Evolutionary conservation across 768 basidiomycete species (phyloP), one percentile per base, ranked within the genome.

Genomic region (Panellus pusillus): DNA sequence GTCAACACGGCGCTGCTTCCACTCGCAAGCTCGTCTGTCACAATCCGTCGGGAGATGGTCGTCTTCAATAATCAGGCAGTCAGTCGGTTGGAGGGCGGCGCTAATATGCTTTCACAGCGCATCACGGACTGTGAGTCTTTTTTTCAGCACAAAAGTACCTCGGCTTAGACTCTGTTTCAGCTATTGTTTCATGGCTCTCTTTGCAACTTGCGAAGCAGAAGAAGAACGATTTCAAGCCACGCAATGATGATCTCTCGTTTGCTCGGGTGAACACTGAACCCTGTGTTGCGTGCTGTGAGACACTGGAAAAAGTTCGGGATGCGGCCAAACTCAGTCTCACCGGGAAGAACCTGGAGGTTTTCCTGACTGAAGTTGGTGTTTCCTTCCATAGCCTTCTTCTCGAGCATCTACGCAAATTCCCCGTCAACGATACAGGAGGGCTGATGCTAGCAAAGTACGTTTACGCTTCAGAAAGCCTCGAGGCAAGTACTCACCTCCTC

Each of bases 361-460:
- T 98, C 74, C 76, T 98, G 65, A 91, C 89, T 0, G 97, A 98
- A 70, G 81, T 98, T 28, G 97, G 97, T 1, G 84, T 94, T 18
- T 86, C 90, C 12, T 98, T 99, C 77, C 96, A 99, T 63, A 97
- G 96, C 54, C 78, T 95, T 12, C 79, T 99, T 6, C 79, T 99
- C 44, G 97, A 98, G 37, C 97, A 99, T 66, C 77, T 97, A 51
- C 89, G 90, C 65, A 98, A 93, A 71, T 98, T 98, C 73, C 91
- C 93, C 2, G 94, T 99, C 48, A 97, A 89, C 61, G 94, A 95
- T 1, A 93, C 94, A 1, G 97, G 97, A 38, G 97, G 96, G 14
- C 75, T 99, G 47, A 96, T 98, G 92, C 86, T 99, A 37, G 96
- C 97, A 19, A 99, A 98, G 94, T 95, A 60, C 55, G 85, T 75